Base-by-base conservation (phyloP, 2,329 filamentous ascomycete genomes). In the Exophiala viscosa region DNA sequence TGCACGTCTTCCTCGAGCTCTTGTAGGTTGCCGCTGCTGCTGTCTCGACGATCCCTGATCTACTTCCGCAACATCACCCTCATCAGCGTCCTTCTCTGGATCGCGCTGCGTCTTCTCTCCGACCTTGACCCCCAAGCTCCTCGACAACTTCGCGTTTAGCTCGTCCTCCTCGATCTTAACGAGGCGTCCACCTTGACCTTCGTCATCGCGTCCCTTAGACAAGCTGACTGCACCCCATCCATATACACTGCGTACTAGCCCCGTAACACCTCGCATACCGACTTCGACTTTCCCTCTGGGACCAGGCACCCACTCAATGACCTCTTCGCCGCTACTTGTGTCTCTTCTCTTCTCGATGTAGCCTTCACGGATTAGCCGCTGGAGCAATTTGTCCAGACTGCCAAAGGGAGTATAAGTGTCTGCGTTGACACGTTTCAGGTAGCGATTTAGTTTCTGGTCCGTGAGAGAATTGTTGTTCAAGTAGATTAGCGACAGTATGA, bases 271-370 rank as follows among this genome's bases (percentile, higher is more conserved):
- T 45, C 83, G 79, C n/a, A 84, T 76, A 0, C 87, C 88, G 33
- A 97, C 81, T 69, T 97, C 93, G 6, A 91, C 78, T 70, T 87
- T 93, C 5, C 88, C 92, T 17, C 93, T 80, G 5, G 90, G 86
- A 0, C 93, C 93, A 11, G 96, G 81, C 50, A 87, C 81, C 79
- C 89, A 99, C 43, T 88, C 90, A 6, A 90, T 77, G 2, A 82
- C 77, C 58, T 92, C 85, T 34, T 95, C 88, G 20, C 87, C 88
- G 1, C 82, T 83, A 62, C 71, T 70, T 59, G 67, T 80, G 61
- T 96, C 90, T 15, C 84, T 79, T 45, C 85, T 79, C 59, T 83
- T 87, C 33, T 90, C 77, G 2, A 99, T 74, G 65, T 99, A 99
- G 0, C 87, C 88, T 48, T 97, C 90, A 59, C 81, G 85, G 59